These are phyloP conservation scores for Ceratobasidium sp. DNA, from an alignment of 1,284 basidiomycete genomes.

Conservation along the genomic window DNA sequence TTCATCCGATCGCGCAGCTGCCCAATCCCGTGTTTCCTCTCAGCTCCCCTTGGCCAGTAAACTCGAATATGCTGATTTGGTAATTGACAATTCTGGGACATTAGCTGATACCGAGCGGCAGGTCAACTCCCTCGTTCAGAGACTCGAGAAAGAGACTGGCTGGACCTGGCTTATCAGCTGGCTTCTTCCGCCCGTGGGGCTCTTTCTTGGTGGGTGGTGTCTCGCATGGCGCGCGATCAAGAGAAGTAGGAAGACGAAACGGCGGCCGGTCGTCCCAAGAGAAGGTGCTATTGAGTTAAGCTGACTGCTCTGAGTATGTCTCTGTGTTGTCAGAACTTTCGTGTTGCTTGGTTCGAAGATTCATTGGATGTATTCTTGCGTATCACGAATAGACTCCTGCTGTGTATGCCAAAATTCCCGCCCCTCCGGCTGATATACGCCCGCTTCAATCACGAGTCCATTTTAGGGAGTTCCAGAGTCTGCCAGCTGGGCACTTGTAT, in stretches of 20 bases:
- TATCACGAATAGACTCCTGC: not conserved
- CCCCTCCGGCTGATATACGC: too few relatives aligned
- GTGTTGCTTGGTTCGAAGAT: not conserved
- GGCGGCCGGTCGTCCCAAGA: constrained; percentile 21
- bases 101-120: constrained; percentile 72
- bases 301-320: not conserved
- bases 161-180: constrained; percentile 76
- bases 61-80: constrained; percentile 80
- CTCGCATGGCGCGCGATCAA: constrained; percentile 44
- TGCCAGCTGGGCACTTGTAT: too few relatives aligned
- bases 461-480: too few relatives aligned
- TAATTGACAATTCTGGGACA: constrained; percentile 89
- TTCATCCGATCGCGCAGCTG: constrained; percentile 65
- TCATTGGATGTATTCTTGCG: constrained; percentile 15
- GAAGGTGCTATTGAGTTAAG: constrained; percentile 38
- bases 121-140: constrained; percentile 68
- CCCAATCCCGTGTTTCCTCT: constrained; percentile 75
- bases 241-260: constrained; percentile 31
- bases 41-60: constrained; percentile 86
- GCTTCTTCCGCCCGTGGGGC: constrained; percentile 80
- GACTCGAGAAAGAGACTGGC: constrained; percentile 63
- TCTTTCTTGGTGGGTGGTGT: constrained; percentile 50
- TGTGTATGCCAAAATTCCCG: not conserved
- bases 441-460: too few relatives aligned
- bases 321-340: not conserved